Evolutionary conservation across 2,329 filamentous ascomycete species (phyloP).

Genomic region (Ophiostoma populinum): DNA sequence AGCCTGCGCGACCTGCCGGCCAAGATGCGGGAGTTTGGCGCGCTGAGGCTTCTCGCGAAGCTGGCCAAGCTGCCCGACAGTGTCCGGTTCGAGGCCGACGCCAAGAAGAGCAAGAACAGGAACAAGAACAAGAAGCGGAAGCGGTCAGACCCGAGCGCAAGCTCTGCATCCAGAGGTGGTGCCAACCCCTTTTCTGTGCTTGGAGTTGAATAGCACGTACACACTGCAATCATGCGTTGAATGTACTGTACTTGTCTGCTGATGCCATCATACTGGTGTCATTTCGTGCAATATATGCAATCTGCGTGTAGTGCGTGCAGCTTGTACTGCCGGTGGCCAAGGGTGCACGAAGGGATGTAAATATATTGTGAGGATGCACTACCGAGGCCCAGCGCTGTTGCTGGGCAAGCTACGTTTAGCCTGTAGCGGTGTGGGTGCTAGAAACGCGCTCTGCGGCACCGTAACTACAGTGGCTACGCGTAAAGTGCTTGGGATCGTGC

Average conservation of each 20-base stretch:
- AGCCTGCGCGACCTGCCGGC: slow-evolving; percentile 7
- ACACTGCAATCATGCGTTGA: too few relatives aligned
- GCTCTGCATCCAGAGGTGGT: neutral
- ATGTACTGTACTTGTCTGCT: too few relatives aligned
- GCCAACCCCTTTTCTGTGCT: slow-evolving; percentile 10
- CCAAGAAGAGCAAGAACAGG: slow-evolving; percentile 1
- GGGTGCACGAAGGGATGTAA: too few relatives aligned
- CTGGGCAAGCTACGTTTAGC: too few relatives aligned
- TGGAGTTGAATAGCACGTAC: neutral
- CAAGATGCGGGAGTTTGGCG: slow-evolving; percentile 4
- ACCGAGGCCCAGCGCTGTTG: too few relatives aligned
- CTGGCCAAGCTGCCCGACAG: slow-evolving; percentile 1
- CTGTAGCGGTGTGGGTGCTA: too few relatives aligned
- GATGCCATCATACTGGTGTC: too few relatives aligned
- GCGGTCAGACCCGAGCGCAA: neutral
- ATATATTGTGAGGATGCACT: too few relatives aligned
- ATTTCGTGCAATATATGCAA: too few relatives aligned
- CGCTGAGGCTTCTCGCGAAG: slow-evolving; percentile 4
- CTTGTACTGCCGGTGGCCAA: too few relatives aligned
- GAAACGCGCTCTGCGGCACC: too few relatives aligned
- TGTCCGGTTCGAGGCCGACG: slow-evolving; percentile 6
- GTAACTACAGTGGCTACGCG: slow-evolving; percentile 14
- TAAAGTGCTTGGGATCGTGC: slow-evolving; percentile 6
- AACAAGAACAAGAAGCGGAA: slow-evolving; percentile 6
- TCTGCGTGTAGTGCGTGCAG: too few relatives aligned